Evolutionary conservation across 768 basidiomycete species (phyloP), one percentile per base, ranked within the genome.

Genomic region (Russula brevipes): DNA sequence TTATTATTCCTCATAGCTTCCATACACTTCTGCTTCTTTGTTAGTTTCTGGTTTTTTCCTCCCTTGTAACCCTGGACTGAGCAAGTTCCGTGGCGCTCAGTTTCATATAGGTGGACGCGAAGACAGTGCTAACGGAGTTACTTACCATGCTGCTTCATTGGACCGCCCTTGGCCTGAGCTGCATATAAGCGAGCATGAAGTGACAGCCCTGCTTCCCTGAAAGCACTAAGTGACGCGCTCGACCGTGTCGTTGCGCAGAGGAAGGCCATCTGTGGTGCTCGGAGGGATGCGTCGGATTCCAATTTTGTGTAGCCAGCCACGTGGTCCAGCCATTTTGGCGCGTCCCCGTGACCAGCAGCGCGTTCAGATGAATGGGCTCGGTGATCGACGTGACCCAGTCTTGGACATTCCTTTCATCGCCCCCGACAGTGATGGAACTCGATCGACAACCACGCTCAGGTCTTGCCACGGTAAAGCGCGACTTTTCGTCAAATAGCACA

Each of bases 401-500:
- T 19, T 41, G 30, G 35, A 30, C 39, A 16, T 17, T 46, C 52
- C 57, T 31, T 59, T 12, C 52, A 42, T 38, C 62, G 11, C 36
- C 30, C 30, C 41, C 11, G 35, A 24, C 38, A 16, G 57, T 68
- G 53, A 57, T 57, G 16, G 61, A 60, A 31, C 39, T 41, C 33
- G 55, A 61, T 45, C 62, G 60, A 53, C 73, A 74, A 50, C 70
- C 71, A 2, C 72, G 72, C 67, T 90, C 88, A 0, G 89, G 88
- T 1, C 79, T 91, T 30, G 75, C 81, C 41, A 78, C 79, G 1
- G 65, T 89, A 50, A 78, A 79, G 66, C 81, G 89, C 61, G 84
- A 90, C 72, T 91, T 83, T 71, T 87, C 86, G 52, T 74, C 70
- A 5, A 65, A 75, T 4, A 42, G 71, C 3, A 62, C 71, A 2